Conservation (phyloP, 73 alveolate genomes). For the Blepharisma stoltei region DNA sequence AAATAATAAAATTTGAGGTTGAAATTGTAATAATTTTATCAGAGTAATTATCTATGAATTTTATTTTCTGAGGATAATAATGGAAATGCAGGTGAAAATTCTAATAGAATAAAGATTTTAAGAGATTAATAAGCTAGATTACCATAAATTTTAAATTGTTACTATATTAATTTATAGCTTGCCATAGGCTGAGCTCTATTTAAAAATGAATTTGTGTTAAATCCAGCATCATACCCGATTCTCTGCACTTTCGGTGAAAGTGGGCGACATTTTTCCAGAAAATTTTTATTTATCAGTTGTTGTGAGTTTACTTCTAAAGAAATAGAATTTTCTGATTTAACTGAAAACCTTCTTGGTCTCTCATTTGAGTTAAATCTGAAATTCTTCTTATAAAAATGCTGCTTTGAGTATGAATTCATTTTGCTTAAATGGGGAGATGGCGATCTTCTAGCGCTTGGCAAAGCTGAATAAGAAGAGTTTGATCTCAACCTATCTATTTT, state of each 20-base stretch:
- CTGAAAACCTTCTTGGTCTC: not conserved
- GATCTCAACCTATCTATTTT: not conserved
- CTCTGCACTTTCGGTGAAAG: not conserved
- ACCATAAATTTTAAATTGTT: no score
- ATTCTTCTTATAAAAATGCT: not conserved
- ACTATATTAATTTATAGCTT: no score
- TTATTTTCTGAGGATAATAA: no score
- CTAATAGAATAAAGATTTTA: no score
- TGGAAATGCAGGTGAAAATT: no score
- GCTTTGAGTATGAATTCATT: not conserved
- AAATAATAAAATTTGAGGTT: no score
- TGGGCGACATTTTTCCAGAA: not conserved
- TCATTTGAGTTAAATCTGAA: not conserved
- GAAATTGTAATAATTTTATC: no score
- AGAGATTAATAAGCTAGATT: no score
- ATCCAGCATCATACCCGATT: conserved; percentile 6
- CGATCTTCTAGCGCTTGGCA: not conserved
- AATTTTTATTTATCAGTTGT: not conserved
- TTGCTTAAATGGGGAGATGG: not conserved
- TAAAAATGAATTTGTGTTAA: not conserved
- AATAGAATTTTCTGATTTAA: not conserved
- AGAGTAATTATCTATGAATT: no score
- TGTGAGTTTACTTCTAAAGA: not conserved
- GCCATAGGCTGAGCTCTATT: conserved; percentile 21
- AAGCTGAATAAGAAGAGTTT: not conserved